Conservation (phyloP, 768 basidiomycete genomes). For the Pisolithus albus region DNA sequence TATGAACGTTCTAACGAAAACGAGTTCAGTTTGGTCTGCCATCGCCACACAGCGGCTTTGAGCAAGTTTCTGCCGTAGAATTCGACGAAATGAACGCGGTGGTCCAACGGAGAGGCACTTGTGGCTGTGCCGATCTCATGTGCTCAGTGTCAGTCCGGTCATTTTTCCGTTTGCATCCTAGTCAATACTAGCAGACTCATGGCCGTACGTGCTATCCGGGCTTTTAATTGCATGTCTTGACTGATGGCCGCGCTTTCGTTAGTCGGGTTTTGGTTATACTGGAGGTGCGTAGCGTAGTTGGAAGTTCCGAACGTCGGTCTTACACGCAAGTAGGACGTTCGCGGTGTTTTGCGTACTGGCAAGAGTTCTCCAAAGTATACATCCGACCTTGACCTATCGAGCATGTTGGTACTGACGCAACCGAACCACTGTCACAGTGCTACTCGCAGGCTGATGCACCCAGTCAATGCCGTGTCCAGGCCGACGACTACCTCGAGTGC, state of each 20-base stretch:
- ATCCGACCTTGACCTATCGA: background rate
- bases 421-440: constrained; percentile 45
- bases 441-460: constrained; percentile 78
- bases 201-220: constrained; percentile 28
- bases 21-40: constrained; percentile 53
- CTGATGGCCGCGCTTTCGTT: constrained; percentile 8
- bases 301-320: background rate
- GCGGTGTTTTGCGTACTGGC: constrained; percentile 89
- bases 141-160: constrained; percentile 2
- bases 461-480: constrained; percentile 57
- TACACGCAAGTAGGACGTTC: constrained; percentile 51
- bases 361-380: constrained; percentile 71
- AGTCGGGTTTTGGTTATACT: constrained; percentile 64
- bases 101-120: background rate
- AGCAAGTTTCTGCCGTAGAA: background rate
- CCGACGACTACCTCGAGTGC: constrained; percentile 89
- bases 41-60: constrained; percentile 16
- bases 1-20: constrained; percentile 61
- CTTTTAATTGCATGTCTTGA: background rate
- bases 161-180: constrained; percentile 8
- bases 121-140: constrained; percentile 21
- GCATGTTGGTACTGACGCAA: constrained; percentile 2
- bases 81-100: background rate
- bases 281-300: constrained; percentile 40
- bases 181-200: constrained; percentile 21